Conservation (phyloP, 139 green algal genomes). For the Deuterostichococcus epilithicus region DNA sequence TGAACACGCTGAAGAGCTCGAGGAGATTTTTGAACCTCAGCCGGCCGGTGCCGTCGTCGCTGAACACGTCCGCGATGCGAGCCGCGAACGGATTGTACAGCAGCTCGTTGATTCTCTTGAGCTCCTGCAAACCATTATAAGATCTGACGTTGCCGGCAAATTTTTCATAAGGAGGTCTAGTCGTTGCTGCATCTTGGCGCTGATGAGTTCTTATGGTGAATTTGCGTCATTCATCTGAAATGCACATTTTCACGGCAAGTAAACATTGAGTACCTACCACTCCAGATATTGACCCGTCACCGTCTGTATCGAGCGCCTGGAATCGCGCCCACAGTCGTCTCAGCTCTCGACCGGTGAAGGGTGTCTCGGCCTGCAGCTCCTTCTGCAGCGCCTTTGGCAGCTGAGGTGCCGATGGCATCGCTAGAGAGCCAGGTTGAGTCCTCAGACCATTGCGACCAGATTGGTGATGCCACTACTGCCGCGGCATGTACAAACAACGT, state of each 20-base stretch:
- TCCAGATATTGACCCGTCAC: background rate
- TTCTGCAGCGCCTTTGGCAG: background rate
- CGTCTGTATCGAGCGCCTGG: conserved; percentile 6
- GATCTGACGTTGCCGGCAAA: background rate
- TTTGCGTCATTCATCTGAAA: background rate
- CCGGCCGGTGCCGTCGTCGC: conserved; percentile 30
- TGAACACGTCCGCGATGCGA: conserved; percentile 36
- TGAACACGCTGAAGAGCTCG: conserved; percentile 39
- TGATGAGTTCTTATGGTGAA: too few species aligned
- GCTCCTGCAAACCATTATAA: conserved; percentile 22
- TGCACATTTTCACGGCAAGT: background rate
- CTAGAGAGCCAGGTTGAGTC: background rate
- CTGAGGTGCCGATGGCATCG: background rate
- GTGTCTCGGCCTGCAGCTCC: conserved; percentile 11
- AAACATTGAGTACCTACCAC: background rate
- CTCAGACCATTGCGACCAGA: too few species aligned
- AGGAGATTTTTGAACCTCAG: conserved; percentile 39
- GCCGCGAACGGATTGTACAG: conserved; percentile 33
- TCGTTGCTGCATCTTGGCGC: background rate
- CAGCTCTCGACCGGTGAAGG: conserved; percentile 17
- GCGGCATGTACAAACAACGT: too few species aligned
- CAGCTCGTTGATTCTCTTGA: conserved; percentile 27
- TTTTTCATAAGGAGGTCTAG: background rate
- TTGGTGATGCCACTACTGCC: too few species aligned
- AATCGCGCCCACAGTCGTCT: conserved; percentile 17